Evolutionary conservation across 768 basidiomycete species (phyloP), one percentile per base, ranked within the genome.

Genomic region (Rubroboletus pulcherrimus): DNA sequence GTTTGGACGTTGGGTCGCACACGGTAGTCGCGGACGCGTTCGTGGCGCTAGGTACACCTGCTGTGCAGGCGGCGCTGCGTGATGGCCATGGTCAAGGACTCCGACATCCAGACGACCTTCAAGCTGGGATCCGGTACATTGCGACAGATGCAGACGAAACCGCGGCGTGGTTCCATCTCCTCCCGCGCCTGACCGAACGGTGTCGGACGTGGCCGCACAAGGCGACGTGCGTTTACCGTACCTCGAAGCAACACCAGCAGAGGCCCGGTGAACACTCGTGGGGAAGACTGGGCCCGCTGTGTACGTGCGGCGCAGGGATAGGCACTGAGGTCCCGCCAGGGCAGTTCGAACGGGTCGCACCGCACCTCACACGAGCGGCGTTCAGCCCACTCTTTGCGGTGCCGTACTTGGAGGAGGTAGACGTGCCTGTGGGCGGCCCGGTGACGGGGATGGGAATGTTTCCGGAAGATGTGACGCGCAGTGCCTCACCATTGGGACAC

Each of bases 151-250:
- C 52, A 11, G 52, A 64, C 39, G 64, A 68, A 40, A 48, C 62
- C 7, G 55, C 49, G 19, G 73, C 72, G 1, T 85, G 82, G 83
- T 77, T 75, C 58, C 74, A 77, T 46, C 73, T 84, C 34, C 66
- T 85, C 3, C 82, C 82, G 7, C 73, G 71, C 5, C 63, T 81
- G 43, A 78, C 73, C 0, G 84, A 86, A 62, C 77, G 80, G 15
- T 83, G 81, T 55, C 77, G 81, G 31, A 73, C 70, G 2, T 84
- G 82, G 82, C 54, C 68, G 6, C 84, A 85, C 81, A 81, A 62
- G 26, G 44, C 30, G 66, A 63, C 26, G 60, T 81, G 15, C 62
- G 67, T n/a, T 1, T 60, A 34, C 53, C 71, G 59, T 35, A 33
- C 39, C 5, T 17, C 35, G 3, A 73, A 75, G 19, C 65, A 69